These are phyloP conservation scores for Pseudocercospora eumusae DNA, from an alignment of 2,329 filamentous ascomycete genomes.

Conservation along the genomic window DNA sequence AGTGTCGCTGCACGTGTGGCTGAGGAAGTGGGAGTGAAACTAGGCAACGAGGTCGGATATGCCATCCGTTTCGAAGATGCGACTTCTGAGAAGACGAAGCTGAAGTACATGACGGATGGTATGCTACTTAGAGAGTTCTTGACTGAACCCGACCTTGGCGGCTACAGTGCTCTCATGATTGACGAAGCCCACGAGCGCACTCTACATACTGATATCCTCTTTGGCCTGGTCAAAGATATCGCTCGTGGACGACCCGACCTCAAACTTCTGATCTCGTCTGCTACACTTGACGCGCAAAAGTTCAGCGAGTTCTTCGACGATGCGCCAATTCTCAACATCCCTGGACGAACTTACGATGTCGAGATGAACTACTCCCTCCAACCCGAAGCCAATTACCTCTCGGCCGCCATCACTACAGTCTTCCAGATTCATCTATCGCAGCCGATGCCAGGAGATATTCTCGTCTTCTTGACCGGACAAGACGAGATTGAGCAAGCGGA, in stretches of 20 bases:
- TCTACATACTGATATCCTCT: conserved; percentile 83
- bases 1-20: conserved; percentile 94
- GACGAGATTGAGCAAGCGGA: conserved; percentile 93
- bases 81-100: conserved; percentile 83
- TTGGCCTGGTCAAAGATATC: conserved; percentile 86
- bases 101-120: conserved; percentile 98
- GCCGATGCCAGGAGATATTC: conserved; percentile 74
- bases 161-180: conserved; percentile 89
- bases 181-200: conserved; percentile 97
- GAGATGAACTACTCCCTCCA: conserved; percentile 88
- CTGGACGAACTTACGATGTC: conserved; percentile 83
- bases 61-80: conserved; percentile 92
- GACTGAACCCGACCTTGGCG: conserved; percentile 78
- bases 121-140: conserved; percentile 90
- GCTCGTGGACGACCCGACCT: conserved; percentile 79
- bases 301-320: conserved; percentile 91
- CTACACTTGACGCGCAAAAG: conserved; percentile 90
- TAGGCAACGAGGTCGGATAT: conserved; percentile 92
- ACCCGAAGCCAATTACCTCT: conserved; percentile 91
- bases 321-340: conserved; percentile 91
- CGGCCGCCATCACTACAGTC: conserved; percentile 85
- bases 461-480: conserved; percentile 93
- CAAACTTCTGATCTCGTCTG: conserved; percentile 88
- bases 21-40: conserved; percentile 85
- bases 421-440: conserved; percentile 94